These are phyloP conservation scores for Barnettozyma salicaria DNA, from an alignment of 805 yeast genomes.

Conservation along the genomic window DNA sequence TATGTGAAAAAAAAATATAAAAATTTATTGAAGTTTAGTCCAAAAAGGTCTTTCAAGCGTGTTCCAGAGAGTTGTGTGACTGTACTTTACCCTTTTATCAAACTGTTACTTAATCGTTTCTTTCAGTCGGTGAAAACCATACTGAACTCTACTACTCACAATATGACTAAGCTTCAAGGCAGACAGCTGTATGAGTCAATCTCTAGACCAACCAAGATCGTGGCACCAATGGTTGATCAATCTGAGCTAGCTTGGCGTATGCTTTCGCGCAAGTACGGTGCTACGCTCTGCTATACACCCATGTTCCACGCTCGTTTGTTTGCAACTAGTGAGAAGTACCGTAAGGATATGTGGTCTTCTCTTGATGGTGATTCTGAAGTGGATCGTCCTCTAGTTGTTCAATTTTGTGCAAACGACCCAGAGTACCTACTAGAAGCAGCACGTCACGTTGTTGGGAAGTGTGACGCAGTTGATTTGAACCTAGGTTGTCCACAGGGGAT, in stretches of 20 bases:
- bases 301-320: conserved; percentile 93
- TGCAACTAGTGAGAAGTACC: conserved; percentile 76
- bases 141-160: neutral
- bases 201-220: conserved; percentile 74
- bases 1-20: no score
- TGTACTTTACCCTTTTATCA: neutral
- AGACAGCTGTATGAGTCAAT: conserved; percentile 62
- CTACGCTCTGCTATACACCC: conserved; percentile 91
- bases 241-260: conserved; percentile 94
- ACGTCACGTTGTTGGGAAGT: conserved; percentile 63
- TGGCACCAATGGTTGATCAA: conserved; percentile 99
- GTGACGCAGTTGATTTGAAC: conserved; percentile 95
- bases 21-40: no score
- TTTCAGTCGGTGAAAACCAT: conserved; percentile 33
- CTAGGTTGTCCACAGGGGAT: conserved; percentile 98
- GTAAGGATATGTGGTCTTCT: conserved; percentile 65
- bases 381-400: conserved; percentile 88
- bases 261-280: conserved; percentile 82
- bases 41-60: no score
- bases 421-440: conserved; percentile 81
- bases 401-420: conserved; percentile 95
- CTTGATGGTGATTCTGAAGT: conserved; percentile 62
- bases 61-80: neutral
- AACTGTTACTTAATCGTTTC: conserved; percentile 2
- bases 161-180: conserved; percentile 39